Conservation (phyloP, 108 stramenopile species). For the Mediolabrus comicus region DNA sequence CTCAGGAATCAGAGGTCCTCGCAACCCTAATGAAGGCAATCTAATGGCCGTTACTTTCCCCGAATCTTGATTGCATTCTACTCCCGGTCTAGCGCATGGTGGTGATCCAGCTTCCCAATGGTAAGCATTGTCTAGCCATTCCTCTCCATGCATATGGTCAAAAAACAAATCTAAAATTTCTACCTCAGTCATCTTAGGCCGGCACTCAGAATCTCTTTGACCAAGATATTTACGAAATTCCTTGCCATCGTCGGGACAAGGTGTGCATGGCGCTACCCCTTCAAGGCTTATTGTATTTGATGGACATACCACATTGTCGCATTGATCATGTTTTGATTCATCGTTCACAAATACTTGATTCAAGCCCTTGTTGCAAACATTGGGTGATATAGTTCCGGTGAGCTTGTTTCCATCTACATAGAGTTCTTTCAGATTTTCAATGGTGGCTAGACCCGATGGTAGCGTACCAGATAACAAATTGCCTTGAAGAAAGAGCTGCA, state of each 20-base stretch:
- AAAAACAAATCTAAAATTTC: conserved; percentile 48
- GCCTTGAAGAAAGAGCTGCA: conserved; percentile 41
- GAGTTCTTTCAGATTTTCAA: conserved; percentile 42
- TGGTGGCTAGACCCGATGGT: conserved; percentile 15
- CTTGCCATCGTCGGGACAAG: conserved; percentile 41
- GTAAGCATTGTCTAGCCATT: conserved; percentile 29
- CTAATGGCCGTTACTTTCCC: conserved; percentile 36
- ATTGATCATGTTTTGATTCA: conserved; percentile 9
- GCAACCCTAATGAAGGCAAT: conserved; percentile 30
- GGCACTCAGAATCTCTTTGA: conserved; percentile 17
- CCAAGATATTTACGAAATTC: conserved; percentile 47
- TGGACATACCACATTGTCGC: conserved; percentile 46
- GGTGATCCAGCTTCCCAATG: conserved; percentile 26
- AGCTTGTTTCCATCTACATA: conserved; percentile 61
- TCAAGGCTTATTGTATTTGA: conserved; percentile 30
- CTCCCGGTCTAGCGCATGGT: conserved; percentile 30
- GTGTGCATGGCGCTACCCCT: conserved; percentile 43
- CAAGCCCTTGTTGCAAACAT: conserved; percentile 35
- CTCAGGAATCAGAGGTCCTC: conserved; percentile 32
- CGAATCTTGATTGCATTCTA: conserved; percentile 31
- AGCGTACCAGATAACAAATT: conserved; percentile 40
- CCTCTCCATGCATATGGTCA: conserved; percentile 27
- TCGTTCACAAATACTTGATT: conserved; percentile 40
- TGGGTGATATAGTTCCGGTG: conserved; percentile 38
- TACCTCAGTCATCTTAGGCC: conserved; percentile 18